Evolutionary conservation across 2,329 filamentous ascomycete species (phyloP), one percentile per base, ranked within the genome.

Genomic region (Penicillium palitans): DNA sequence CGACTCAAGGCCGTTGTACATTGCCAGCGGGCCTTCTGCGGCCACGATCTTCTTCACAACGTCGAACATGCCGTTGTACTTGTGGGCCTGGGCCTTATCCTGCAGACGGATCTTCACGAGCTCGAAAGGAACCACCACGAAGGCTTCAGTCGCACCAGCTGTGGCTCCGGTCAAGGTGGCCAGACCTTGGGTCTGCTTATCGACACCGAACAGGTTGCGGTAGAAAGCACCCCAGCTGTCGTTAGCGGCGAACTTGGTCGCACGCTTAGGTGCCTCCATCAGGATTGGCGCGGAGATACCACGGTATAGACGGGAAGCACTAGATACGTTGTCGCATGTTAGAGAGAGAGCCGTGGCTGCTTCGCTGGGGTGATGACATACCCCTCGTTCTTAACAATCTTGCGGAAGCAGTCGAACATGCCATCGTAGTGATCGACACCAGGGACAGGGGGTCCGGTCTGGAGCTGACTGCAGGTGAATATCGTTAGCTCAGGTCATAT

Each of bases 211-310:
- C 51, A 89, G 75, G 67, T 89, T 89, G 74, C 92, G 90, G 83
- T 96, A 99, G 79, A 97, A 85, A 78, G 92, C 87, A 70, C 95
- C 95, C 95, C 95, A 99, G 76, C 93, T 91, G 76, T 99, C 95
- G 79, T 99, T 99, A 79, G 95, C 95, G 47, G 95, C 93, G 79
- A 99, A 99, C 79, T 99, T 99, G 81, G 91, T 98, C 44, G 93
- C 93, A 80, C 92, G 85, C 86, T 96, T 96, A 78, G 90, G 88
- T 57, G 93, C 93, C 79, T 98, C 93, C 93, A 99, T 99, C 67
- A 98, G 84, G 72, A 99, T 98, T 51, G 95, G 95, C 27, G 95
- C 93, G 45, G 85, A 87, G 77, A 99, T 99, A 72, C 95, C 95
- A 67, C 95, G 91, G 82, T 99, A 99, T 61, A 99, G 84, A 66